Percentiles rank a stretch among this genome's conserved stretches.
These are phyloP conservation scores for Pulveroboletus sp. DNA, from an alignment of 768 basidiomycete species.

Conservation along the genomic window DNA sequence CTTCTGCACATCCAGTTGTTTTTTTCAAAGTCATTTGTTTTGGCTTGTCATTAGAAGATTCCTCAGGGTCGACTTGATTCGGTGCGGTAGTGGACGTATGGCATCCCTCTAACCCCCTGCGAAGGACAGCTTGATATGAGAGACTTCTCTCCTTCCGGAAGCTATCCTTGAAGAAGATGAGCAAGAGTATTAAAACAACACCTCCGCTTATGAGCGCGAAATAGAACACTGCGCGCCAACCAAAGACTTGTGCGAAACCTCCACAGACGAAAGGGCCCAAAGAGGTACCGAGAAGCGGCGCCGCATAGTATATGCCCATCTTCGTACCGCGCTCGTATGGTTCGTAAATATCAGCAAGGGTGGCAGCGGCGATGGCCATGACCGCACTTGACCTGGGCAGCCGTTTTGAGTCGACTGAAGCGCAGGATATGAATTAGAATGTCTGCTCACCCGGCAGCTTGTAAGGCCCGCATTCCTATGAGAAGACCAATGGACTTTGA, in stretches of 20 bases:
- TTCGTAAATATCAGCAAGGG: slow-evolving; percentile 77
- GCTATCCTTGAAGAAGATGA: slow-evolving; percentile 73
- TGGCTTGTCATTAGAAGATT: slow-evolving; percentile 1
- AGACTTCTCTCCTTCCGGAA: slow-evolving; percentile 80
- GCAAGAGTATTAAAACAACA: slow-evolving; percentile 49
- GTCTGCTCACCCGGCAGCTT: slow-evolving; percentile 52
- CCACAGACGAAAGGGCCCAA: slow-evolving; percentile 72
- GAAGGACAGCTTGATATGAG: slow-evolving; percentile 67
- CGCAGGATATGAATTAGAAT: neutral
- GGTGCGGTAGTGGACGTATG: slow-evolving; percentile 6
- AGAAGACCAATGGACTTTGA: slow-evolving; percentile 53
- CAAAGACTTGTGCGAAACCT: slow-evolving; percentile 56
- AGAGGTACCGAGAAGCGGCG: slow-evolving; percentile 68
- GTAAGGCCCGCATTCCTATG: slow-evolving; percentile 64
- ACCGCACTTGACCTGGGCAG: slow-evolving; percentile 56
- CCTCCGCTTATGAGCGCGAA: slow-evolving; percentile 65
- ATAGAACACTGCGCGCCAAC: slow-evolving; percentile 86
- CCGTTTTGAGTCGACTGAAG: neutral
- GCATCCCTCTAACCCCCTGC: slow-evolving; percentile 34
- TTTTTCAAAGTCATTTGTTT: slow-evolving; percentile 2
- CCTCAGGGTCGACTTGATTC: neutral
- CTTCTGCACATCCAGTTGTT: neutral
- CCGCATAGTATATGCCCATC: slow-evolving; percentile 81
- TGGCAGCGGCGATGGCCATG: slow-evolving; percentile 70
- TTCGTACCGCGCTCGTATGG: slow-evolving; percentile 73